phyloP scores from a whole-genome alignment of 139 green algal genomes.

The Coelastrella sp. region DNA sequence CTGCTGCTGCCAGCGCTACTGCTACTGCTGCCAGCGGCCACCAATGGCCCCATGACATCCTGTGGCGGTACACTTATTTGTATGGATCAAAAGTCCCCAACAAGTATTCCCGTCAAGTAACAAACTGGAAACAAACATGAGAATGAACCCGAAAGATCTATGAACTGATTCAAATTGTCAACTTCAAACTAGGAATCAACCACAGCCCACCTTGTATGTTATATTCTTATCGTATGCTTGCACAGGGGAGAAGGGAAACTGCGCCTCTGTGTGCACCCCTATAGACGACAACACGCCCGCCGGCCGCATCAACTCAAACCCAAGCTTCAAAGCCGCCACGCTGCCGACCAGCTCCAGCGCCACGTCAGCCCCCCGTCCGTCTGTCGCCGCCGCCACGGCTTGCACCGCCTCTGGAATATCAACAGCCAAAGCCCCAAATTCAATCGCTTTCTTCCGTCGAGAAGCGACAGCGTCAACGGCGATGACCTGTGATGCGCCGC shows the following conservation, averaged over 20 bases:
- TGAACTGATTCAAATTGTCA: too few species aligned
- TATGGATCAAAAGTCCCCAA: too few species aligned
- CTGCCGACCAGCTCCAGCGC: conserved; percentile 68
- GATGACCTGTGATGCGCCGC: conserved; percentile 46
- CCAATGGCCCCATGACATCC: too few species aligned
- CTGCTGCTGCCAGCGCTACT: neutral
- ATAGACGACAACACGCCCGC: conserved; percentile 59
- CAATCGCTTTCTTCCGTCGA: conserved; percentile 62
- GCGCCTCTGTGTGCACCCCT: conserved; percentile 58
- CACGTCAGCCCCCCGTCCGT: conserved; percentile 66
- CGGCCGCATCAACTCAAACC: conserved; percentile 70
- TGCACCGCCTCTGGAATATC: conserved; percentile 16
- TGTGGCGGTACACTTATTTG: too few species aligned
- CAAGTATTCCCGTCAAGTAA: too few species aligned
- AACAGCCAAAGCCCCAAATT: conserved; percentile 60
- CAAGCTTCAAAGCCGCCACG: conserved; percentile 43
- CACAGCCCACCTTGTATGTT: conserved; percentile 33
- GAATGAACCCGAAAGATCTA: too few species aligned
- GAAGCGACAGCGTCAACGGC: conserved; percentile 72
- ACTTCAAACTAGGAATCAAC: too few species aligned
- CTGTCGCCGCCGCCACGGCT: conserved; percentile 31
- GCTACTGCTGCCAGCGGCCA: neutral
- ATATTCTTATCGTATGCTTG: conserved; percentile 71
- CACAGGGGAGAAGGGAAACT: conserved; percentile 64
- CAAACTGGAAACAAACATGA: too few species aligned